phyloP scores from a whole-genome alignment of 306 rosid species.

The Arachis hypogaea region DNA sequence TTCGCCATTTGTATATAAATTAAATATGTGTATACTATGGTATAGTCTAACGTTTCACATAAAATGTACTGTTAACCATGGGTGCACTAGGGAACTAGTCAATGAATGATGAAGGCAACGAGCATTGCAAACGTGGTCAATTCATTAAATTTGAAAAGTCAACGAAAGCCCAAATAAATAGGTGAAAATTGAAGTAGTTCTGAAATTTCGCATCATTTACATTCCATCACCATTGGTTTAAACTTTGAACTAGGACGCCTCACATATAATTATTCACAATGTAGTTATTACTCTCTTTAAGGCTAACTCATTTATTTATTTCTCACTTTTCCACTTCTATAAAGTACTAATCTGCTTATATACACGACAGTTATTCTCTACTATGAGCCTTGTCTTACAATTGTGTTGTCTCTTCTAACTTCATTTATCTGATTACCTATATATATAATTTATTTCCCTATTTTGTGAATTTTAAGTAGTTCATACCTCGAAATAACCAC shows the following conservation, averaged over 20 bases:
- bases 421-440: not conserved
- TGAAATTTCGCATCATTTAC: conserved; percentile 39
- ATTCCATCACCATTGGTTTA: conserved; percentile 38
- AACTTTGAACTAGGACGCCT: conserved; percentile 22
- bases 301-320: not conserved
- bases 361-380: conserved; percentile 13
- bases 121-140: not conserved
- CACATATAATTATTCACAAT: not conserved
- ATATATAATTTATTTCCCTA: not conserved
- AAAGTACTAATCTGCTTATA: not conserved
- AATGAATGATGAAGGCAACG: not conserved
- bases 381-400: not conserved
- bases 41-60: not conserved
- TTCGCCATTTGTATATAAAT: too few relatives aligned
- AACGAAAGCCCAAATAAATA: conserved; percentile 13
- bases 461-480: not conserved
- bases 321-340: not conserved
- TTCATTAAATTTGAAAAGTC: not conserved
- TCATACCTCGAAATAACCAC: not conserved
- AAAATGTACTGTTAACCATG: not conserved
- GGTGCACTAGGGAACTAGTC: not conserved
- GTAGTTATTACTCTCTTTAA: not conserved
- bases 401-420: not conserved
- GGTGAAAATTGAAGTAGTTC: conserved; percentile 40
- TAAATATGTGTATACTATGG: too few relatives aligned